Conservation (phyloP, 371 early-diverging fungal genomes). For the Coemansia sp. region DNA sequence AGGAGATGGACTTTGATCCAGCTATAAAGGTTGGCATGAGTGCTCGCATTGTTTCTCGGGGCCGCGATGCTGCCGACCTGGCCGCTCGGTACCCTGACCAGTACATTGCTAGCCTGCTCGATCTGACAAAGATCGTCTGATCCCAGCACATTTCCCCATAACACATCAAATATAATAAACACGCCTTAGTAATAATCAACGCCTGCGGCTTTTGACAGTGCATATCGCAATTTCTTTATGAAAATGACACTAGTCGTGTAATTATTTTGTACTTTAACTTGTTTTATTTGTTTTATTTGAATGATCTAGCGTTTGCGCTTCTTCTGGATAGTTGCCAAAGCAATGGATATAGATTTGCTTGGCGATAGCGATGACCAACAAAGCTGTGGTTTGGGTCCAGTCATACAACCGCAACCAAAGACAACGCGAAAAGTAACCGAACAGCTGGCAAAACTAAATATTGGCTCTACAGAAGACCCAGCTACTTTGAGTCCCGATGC, state of each 20-base stretch:
- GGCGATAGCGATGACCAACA: constrained; percentile 6
- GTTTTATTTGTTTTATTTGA: not conserved
- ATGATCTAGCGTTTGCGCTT: not conserved
- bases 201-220: not conserved
- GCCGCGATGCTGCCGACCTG: not conserved
- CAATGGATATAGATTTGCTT: constrained; percentile 30
- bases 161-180: not conserved
- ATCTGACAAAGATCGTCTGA: not conserved
- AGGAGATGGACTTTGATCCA: constrained; percentile 25
- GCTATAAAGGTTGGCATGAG: constrained; percentile 34
- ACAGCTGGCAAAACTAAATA: not conserved
- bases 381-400: constrained; percentile 9
- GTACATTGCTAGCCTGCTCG: constrained; percentile 12
- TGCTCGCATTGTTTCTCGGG: constrained; percentile 29
- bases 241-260: not conserved
- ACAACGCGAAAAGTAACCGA: not conserved
- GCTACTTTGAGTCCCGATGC: too few species aligned
- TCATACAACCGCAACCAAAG: constrained; percentile 15
- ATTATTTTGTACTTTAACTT: not conserved
- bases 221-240: not conserved
- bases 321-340: not conserved
- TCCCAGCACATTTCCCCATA: not conserved
- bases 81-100: constrained; percentile 9
- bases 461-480: not conserved
- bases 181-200: not conserved